These are phyloP conservation scores for Globomyces sp. DNA, from an alignment of 371 early-diverging fungal species.

Conservation along the genomic window DNA sequence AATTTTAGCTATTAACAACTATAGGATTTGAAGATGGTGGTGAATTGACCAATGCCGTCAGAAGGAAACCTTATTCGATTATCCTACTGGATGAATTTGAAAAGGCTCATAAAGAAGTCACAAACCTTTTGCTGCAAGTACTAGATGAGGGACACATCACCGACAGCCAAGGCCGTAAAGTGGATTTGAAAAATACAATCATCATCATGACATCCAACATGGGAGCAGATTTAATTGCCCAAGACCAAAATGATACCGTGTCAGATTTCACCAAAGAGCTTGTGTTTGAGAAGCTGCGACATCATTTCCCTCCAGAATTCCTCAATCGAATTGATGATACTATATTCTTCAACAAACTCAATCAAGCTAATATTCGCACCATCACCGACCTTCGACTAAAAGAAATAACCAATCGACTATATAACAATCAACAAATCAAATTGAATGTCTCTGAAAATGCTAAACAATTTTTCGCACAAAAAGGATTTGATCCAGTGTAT, in stretches of 20 bases:
- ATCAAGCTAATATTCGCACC: too few relatives aligned
- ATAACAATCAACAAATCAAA: constrained; percentile 53
- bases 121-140: constrained; percentile 76
- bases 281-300: constrained; percentile 35
- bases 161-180: constrained; percentile 73
- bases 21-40: constrained; percentile 60
- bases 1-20: too few relatives aligned
- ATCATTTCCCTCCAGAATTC: constrained; percentile 74
- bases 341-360: constrained; percentile 25
- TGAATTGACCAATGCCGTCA: constrained; percentile 67
- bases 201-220: constrained; percentile 81
- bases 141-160: constrained; percentile 75
- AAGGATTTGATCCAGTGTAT: constrained; percentile 73
- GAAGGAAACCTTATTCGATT: constrained; percentile 75
- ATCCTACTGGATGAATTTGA: constrained; percentile 83
- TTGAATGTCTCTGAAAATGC: constrained; percentile 54
- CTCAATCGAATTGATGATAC: constrained; percentile 82
- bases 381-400: constrained; percentile 65
- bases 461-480: constrained; percentile 52
- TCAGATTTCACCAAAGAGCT: constrained; percentile 54
- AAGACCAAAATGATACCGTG: constrained; percentile 32
- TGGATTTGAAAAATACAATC: constrained; percentile 79
- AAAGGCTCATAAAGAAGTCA: constrained; percentile 76
- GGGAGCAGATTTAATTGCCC: constrained; percentile 54
- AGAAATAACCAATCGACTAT: constrained; percentile 57